Percentiles rank a stretch among this genome's conserved stretches.
Evolutionary conservation across 805 yeast genomes (phyloP).

Genomic region (Hanseniaspora guilliermondii): DNA sequence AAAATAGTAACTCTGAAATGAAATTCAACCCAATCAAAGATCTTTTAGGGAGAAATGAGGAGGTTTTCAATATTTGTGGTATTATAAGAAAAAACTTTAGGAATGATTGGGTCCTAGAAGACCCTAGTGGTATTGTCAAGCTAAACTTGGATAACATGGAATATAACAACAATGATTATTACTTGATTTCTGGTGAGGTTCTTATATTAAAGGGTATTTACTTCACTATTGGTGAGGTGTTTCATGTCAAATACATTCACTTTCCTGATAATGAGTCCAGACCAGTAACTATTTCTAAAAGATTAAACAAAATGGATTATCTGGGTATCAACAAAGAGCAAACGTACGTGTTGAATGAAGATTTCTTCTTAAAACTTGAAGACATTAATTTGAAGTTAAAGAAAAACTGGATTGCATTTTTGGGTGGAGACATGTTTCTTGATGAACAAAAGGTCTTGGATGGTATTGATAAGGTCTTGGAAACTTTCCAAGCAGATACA

Average conservation of each 20-base stretch:
- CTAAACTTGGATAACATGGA: constrained; percentile 22
- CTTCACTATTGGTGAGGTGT: constrained; percentile 50
- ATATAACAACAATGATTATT: constrained; percentile 51
- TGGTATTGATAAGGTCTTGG: constrained; percentile 53
- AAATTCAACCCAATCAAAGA: constrained; percentile 66
- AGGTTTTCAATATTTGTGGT: constrained; percentile 67
- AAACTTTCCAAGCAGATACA: constrained; percentile 38
- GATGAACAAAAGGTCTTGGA: constrained; percentile 48
- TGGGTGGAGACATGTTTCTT: constrained; percentile 65
- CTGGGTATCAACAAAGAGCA: constrained; percentile 53
- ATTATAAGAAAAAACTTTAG: constrained; percentile 47
- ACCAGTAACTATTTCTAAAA: constrained; percentile 31
- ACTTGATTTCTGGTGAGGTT: constrained; percentile 58
- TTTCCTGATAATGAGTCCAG: constrained; percentile 85
- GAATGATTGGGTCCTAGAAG: constrained; percentile 70
- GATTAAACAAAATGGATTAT: constrained; percentile 59
- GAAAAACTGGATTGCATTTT: constrained; percentile 48
- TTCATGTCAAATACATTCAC: constrained; percentile 62
- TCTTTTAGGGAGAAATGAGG: constrained; percentile 71
- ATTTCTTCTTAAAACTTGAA: constrained; percentile 42
- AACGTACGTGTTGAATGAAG: constrained; percentile 47
- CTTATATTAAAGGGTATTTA: constrained; percentile 78
- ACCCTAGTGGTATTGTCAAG: constrained; percentile 57
- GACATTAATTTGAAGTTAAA: constrained; percentile 43
- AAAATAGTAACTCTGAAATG: constrained; percentile 15